A percentile compares a stretch with the other conserved stretches of the same genome.
Evolutionary conservation across 495 filamentous ascomycete species (phyloP).

Genomic region (Neohortaea acidophila): DNA sequence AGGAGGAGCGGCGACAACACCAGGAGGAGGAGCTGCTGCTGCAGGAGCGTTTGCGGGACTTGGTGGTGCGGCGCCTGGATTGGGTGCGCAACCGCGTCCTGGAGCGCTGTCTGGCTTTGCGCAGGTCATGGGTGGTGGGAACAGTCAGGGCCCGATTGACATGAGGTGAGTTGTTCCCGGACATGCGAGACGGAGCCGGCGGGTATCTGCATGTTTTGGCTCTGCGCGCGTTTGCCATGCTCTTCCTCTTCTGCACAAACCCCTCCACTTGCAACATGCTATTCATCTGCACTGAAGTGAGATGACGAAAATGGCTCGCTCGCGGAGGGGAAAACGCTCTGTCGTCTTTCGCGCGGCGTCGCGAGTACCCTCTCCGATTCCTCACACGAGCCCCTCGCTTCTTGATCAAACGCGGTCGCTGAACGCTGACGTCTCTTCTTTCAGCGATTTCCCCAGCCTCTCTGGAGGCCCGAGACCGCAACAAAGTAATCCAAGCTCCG

Average conservation of each 20-base stretch:
- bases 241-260: no score
- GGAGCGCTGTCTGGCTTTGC: slow-evolving; percentile 16
- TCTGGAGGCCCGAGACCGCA: slow-evolving; percentile 15
- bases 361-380: no score
- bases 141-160: slow-evolving; percentile 12
- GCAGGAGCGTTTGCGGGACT: slow-evolving; percentile 3
- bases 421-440: slow-evolving; percentile 9
- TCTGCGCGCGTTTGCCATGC: no score
- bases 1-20: no score
- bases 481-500: slow-evolving; percentile 4
- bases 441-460: slow-evolving; percentile 16
- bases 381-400: no score
- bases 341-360: no score
- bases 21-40: slow-evolving; percentile 3
- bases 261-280: no score
- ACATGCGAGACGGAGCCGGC: neutral
- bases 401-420: neutral
- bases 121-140: slow-evolving; percentile 18
- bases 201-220: neutral
- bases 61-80: slow-evolving; percentile 1
- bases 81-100: slow-evolving; percentile 3
- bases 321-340: no score
- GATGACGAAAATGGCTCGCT: no score
- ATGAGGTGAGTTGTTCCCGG: slow-evolving; percentile 17
- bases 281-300: no score